A percentile compares a stretch with the other conserved stretches of the same genome.
phyloP scores from a whole-genome alignment of 352 stramenopile species.

The Plasmopara halstedii region DNA sequence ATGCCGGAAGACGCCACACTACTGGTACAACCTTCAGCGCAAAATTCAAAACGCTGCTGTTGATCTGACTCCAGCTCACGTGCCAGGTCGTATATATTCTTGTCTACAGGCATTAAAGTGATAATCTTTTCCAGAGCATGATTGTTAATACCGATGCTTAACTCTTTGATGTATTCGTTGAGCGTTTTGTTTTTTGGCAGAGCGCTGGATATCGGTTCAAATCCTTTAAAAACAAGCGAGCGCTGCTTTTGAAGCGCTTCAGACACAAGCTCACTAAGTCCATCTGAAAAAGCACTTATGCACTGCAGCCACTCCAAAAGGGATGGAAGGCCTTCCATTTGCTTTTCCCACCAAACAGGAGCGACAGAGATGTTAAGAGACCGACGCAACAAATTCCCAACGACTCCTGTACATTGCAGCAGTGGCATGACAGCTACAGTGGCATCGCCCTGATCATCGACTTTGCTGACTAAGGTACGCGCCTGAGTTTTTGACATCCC shows the following conservation, averaged over 20 bases:
- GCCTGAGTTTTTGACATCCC: constrained; percentile 46
- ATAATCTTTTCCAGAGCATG: constrained; percentile 21
- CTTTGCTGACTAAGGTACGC: constrained; percentile 40
- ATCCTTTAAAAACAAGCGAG: constrained; percentile 24
- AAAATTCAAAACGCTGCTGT: constrained; percentile 29
- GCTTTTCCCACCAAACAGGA: constrained; percentile 57
- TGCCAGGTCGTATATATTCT: constrained; percentile 24
- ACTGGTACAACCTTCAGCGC: constrained; percentile 10
- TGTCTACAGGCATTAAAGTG: constrained; percentile 13
- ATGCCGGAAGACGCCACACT: constrained; percentile 12
- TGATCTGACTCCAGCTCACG: constrained; percentile 27
- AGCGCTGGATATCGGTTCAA: constrained; percentile 21
- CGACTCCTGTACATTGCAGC: constrained; percentile 37
- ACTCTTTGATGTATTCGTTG: constrained; percentile 31
- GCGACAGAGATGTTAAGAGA: constrained; percentile 68
- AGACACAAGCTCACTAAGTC: constrained; percentile 59
- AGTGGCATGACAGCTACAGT: constrained; percentile 35
- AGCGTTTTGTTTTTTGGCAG: constrained; percentile 21
- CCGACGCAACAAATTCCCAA: constrained; percentile 43
- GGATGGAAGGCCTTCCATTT: constrained; percentile 41
- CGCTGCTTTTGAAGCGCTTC: constrained; percentile 52
- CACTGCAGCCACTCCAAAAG: constrained; percentile 70
- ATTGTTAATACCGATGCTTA: constrained; percentile 25
- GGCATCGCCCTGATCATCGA: constrained; percentile 52
- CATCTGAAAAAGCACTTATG: constrained; percentile 65